phyloP scores from a whole-genome alignment of 2,329 filamentous ascomycete species.

The Aplosporella prunicola region DNA sequence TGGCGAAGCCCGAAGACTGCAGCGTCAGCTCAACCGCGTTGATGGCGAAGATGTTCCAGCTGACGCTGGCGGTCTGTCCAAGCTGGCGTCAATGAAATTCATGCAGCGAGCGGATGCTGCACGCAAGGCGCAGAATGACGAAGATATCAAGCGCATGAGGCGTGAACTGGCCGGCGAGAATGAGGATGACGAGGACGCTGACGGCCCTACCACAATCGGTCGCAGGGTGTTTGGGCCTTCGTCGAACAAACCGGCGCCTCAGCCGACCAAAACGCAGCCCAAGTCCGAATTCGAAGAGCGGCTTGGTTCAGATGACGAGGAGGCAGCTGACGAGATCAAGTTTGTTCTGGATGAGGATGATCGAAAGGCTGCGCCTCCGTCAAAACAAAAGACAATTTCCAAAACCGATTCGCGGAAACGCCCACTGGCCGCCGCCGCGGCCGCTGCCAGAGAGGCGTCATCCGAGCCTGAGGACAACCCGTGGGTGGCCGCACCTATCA shows the following conservation, averaged over 20 bases:
- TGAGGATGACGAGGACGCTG: constrained; percentile 43
- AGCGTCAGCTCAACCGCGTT: constrained; percentile 27
- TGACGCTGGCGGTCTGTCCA: constrained; percentile 44
- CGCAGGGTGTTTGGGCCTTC: constrained; percentile 59
- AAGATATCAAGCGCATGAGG: constrained; percentile 49
- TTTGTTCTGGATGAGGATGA: constrained; percentile 3
- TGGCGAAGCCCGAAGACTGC: constrained; percentile 37
- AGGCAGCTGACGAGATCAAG: constrained; percentile 16
- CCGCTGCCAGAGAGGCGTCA: not conserved
- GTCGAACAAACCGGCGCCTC: constrained; percentile 20
- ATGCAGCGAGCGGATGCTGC: constrained; percentile 83
- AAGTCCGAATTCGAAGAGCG: constrained; percentile 53
- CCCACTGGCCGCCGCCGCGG: not conserved
- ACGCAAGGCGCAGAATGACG: constrained; percentile 71
- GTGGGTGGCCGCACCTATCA: constrained; percentile 25
- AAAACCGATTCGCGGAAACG: not conserved
- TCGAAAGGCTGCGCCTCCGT: not conserved
- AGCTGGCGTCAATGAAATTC: constrained; percentile 78
- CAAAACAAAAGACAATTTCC: constrained; percentile 8
- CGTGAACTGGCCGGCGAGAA: constrained; percentile 54
- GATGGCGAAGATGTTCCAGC: constrained; percentile 45
- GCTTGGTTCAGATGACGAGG: constrained; percentile 39
- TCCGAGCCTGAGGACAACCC: constrained; percentile 23
- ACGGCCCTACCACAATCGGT: constrained; percentile 45
- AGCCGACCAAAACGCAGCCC: constrained; percentile 17